Conservation (phyloP, 1,284 basidiomycete genomes). For the Ustilago tritici region DNA sequence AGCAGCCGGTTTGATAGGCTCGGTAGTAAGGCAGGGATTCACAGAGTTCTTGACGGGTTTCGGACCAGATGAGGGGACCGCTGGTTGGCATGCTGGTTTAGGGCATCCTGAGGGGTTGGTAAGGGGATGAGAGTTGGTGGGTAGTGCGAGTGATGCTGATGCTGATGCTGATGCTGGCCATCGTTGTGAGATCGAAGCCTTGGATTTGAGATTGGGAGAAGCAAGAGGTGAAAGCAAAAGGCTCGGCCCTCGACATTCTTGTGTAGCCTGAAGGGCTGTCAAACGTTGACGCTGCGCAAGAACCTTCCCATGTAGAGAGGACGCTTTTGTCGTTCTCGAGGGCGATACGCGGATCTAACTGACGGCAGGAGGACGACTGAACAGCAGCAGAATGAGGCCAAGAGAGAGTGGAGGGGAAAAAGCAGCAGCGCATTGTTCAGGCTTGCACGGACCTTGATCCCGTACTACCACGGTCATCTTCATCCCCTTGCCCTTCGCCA, state of each 20-base stretch:
- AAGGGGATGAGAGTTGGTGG: background rate
- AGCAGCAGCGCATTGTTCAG: background rate
- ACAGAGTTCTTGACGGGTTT: constrained; percentile 56
- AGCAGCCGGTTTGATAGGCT: constrained; percentile 50
- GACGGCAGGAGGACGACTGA: background rate
- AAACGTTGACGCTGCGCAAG: constrained; percentile 6
- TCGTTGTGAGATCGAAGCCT: no score
- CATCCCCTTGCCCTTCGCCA: background rate
- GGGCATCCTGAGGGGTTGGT: background rate
- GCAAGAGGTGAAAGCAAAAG: no score
- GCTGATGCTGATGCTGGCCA: no score
- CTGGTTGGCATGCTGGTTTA: constrained; percentile 16
- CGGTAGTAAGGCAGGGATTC: constrained; percentile 58
- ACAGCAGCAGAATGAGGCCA: background rate
- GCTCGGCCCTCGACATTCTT: no score
- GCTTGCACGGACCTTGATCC: constrained; percentile 9
- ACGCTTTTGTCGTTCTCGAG: constrained; percentile 3
- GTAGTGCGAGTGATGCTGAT: no score
- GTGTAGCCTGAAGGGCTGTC: background rate
- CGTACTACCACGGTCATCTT: constrained; percentile 6
- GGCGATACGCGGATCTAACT: constrained; percentile 15
- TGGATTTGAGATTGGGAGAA: no score
- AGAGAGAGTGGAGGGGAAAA: constrained; percentile 4
- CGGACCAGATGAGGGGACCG: constrained; percentile 46
- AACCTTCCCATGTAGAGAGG: constrained; percentile 7